Evolutionary conservation across 805 yeast species (phyloP).

Genomic region (Wickerhamiella allomyrinae): DNA sequence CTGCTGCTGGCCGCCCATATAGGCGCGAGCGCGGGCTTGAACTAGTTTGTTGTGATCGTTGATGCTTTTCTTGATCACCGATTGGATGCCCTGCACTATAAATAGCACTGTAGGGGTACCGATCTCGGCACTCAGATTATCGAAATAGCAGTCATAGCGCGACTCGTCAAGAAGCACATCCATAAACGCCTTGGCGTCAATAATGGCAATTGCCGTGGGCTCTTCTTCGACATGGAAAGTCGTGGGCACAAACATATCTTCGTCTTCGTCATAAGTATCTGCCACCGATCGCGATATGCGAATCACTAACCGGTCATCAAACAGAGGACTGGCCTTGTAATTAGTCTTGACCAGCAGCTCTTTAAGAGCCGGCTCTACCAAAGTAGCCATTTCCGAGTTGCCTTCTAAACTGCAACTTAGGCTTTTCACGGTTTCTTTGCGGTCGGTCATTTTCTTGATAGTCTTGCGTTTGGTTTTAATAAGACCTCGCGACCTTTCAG

Average conservation of each 20-base stretch:
- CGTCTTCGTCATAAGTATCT: not conserved
- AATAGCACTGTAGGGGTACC: not conserved
- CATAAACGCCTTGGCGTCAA: not conserved
- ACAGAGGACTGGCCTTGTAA: not conserved
- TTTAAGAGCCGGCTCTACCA: not conserved
- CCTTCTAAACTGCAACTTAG: not conserved
- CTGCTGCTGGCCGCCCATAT: not conserved
- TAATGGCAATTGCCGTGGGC: not conserved
- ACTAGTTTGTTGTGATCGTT: constrained; percentile 1
- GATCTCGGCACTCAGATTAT: not conserved
- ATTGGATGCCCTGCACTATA: constrained; percentile 1
- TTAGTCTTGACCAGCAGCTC: not conserved
- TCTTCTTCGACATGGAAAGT: not conserved
- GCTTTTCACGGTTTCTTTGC: constrained; percentile 1
- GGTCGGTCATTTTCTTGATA: constrained; percentile 3
- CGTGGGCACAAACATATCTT: constrained; percentile 4
- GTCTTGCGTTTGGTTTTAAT: not conserved
- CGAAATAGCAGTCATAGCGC: not conserved
- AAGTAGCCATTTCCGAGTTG: not conserved
- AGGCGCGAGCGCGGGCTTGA: constrained; percentile 1
- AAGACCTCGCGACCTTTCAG: too few relatives aligned
- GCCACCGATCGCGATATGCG: not conserved
- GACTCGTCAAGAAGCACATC: constrained; percentile 1
- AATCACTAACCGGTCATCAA: not conserved
- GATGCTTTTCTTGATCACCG: not conserved